phyloP scores from a whole-genome alignment of 1,139 yeast genomes.

The Entelexis sorbosivorans region DNA sequence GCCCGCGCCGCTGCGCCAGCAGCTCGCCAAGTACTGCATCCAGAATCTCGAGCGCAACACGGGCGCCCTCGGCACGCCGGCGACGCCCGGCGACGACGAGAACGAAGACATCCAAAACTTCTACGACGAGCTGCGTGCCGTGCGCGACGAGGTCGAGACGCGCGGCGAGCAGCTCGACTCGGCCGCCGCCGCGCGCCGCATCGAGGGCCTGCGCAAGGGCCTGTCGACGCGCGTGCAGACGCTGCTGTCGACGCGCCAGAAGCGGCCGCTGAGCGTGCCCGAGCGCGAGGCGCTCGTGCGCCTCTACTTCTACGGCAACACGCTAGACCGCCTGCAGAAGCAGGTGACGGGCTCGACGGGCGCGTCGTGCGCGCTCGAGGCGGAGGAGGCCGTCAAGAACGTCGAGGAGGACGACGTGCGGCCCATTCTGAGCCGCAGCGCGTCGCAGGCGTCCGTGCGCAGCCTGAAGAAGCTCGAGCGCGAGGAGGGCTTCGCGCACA shows the following conservation, averaged over 20 bases:
- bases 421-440: conserved; percentile 19
- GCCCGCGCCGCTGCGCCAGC: conserved; percentile 59
- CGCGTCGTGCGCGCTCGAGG: not conserved
- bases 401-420: conserved; percentile 17
- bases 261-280: conserved; percentile 21
- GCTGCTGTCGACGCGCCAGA: conserved; percentile 23
- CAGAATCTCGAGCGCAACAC: conserved; percentile 54
- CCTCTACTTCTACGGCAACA: conserved; percentile 30
- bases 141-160: conserved; percentile 19
- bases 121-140: conserved; percentile 31
- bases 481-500: conserved; percentile 87
- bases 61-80: conserved; percentile 10
- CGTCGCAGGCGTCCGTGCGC: conserved; percentile 17
- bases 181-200: conserved; percentile 12
- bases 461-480: conserved; percentile 39
- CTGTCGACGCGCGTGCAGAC: conserved; percentile 27
- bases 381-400: conserved; percentile 21
- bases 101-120: conserved; percentile 20
- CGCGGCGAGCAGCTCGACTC: not conserved
- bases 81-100: conserved; percentile 10
- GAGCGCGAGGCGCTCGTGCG: conserved; percentile 26
- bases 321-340: conserved; percentile 27
- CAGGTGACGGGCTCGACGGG: conserved; percentile 6
- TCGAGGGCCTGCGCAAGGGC: conserved; percentile 18
- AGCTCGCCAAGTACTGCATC: conserved; percentile 73